phyloP scores from a whole-genome alignment of 1,284 basidiomycete species.

The Heterobasidion parviporum region DNA sequence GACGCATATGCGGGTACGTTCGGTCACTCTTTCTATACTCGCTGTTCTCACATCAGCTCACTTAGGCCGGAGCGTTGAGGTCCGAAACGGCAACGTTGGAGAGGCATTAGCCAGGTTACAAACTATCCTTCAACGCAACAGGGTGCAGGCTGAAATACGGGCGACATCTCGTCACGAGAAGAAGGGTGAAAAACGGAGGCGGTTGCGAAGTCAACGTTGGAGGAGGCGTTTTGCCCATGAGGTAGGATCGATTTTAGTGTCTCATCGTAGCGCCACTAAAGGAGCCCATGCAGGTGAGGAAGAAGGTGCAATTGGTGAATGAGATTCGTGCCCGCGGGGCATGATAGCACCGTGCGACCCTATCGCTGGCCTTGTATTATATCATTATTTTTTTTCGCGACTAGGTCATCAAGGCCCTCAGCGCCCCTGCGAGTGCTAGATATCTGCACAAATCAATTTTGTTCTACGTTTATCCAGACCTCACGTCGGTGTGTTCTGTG shows the following conservation, averaged over 20 bases:
- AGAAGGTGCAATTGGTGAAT: slow-evolving; percentile 41
- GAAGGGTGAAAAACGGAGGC: slow-evolving; percentile 57
- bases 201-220: slow-evolving; percentile 58
- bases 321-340: slow-evolving; percentile 41
- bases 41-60: slow-evolving; percentile 6
- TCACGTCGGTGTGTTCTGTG: too few species aligned
- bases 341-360: slow-evolving; percentile 12
- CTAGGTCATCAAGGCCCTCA: too few species aligned
- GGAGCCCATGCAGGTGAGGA: slow-evolving; percentile 44
- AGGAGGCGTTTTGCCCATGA: slow-evolving; percentile 61
- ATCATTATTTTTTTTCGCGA: not conserved
- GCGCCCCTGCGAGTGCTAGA: too few species aligned
- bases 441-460: too few species aligned
- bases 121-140: slow-evolving; percentile 46
- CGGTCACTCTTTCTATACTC: not conserved
- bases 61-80: slow-evolving; percentile 42
- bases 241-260: slow-evolving; percentile 27
- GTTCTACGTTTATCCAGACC: too few species aligned
- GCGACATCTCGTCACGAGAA: slow-evolving; percentile 60
- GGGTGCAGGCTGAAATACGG: slow-evolving; percentile 42
- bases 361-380: not conserved
- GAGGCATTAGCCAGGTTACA: slow-evolving; percentile 42
- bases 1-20: slow-evolving; percentile 32
- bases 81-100: slow-evolving; percentile 29
- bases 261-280: slow-evolving; percentile 10